Conservation (phyloP, 208 protist genomes). For the Crithidia brevicula region DNA sequence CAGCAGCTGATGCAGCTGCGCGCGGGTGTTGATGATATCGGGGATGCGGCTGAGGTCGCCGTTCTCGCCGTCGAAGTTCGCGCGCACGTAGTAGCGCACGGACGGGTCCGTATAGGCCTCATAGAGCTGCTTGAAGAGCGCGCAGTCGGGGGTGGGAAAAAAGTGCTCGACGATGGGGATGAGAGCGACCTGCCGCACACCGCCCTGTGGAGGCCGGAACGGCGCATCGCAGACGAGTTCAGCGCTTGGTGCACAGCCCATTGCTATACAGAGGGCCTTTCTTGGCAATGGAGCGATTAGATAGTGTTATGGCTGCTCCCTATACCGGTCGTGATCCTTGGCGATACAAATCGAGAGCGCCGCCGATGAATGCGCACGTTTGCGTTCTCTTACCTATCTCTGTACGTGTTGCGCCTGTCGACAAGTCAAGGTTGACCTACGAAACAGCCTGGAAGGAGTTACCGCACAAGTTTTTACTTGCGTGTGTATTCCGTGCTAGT, state of each 20-base stretch:
- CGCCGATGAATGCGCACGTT: too few species aligned
- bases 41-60: constrained; percentile 52
- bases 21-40: constrained; percentile 23
- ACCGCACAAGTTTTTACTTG: constrained; percentile 17
- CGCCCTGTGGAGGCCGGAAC: constrained; percentile 38
- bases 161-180: constrained; percentile 57
- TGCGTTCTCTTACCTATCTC: too few species aligned
- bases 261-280: too few species aligned
- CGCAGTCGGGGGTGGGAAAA: constrained; percentile 59
- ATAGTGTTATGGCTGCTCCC: too few species aligned
- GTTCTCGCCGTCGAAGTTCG: constrained; percentile 28
- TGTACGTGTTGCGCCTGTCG: too few species aligned
- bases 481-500: too few species aligned
- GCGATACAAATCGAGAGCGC: too few species aligned
- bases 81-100: constrained; percentile 72
- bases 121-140: constrained; percentile 65
- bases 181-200: constrained; percentile 45
- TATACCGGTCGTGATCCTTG: too few species aligned
- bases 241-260: constrained; percentile 73
- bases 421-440: too few species aligned
- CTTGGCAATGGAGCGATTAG: too few species aligned
- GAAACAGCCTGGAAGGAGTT: background rate
- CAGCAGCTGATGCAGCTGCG: constrained; percentile 43
- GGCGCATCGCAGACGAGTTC: constrained; percentile 53
- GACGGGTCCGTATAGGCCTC: constrained; percentile 58